A percentile compares a stretch with the other conserved stretches of the same genome.
Conservation (phyloP, 1,139 yeast genomes). For the Pichia sp. region DNA sequence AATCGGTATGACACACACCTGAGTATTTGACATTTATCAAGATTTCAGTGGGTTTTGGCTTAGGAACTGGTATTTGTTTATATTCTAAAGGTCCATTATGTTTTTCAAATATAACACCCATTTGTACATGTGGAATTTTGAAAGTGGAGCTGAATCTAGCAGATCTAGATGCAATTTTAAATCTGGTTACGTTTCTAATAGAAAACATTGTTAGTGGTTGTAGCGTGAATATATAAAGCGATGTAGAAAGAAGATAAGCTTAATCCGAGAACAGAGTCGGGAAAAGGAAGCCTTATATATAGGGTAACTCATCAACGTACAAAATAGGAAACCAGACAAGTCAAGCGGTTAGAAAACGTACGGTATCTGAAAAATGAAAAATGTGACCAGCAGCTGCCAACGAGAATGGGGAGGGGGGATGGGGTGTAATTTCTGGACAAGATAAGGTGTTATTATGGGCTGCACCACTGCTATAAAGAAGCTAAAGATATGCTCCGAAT, state of each 20-base stretch:
- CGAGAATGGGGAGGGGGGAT: too few relatives aligned
- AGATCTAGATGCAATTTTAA: constrained; percentile 10
- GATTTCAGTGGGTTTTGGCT: constrained; percentile 58
- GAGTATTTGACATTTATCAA: constrained; percentile 63
- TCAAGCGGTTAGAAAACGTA: too few relatives aligned
- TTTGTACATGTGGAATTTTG: constrained; percentile 56
- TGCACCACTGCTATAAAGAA: too few relatives aligned
- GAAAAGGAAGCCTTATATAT: too few relatives aligned
- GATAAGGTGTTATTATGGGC: too few relatives aligned
- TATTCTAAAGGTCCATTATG: constrained; percentile 59
- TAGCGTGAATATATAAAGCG: not conserved
- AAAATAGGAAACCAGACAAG: too few relatives aligned
- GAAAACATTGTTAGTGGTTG: not conserved
- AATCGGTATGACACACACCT: constrained; percentile 73
- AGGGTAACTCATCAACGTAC: too few relatives aligned
- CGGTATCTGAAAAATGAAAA: too few relatives aligned
- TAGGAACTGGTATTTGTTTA: constrained; percentile 62
- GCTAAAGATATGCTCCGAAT: too few relatives aligned
- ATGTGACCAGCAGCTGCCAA: not conserved
- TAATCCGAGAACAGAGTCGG: too few relatives aligned
- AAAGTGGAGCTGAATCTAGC: constrained; percentile 19
- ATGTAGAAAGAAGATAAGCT: too few relatives aligned
- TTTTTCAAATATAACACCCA: constrained; percentile 65
- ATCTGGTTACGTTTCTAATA: not conserved
- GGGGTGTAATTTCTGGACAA: not conserved